Percentiles rank a stretch among this genome's conserved stretches.
Conservation (phyloP, 768 basidiomycete species). For the Cytidiella melzeri region DNA sequence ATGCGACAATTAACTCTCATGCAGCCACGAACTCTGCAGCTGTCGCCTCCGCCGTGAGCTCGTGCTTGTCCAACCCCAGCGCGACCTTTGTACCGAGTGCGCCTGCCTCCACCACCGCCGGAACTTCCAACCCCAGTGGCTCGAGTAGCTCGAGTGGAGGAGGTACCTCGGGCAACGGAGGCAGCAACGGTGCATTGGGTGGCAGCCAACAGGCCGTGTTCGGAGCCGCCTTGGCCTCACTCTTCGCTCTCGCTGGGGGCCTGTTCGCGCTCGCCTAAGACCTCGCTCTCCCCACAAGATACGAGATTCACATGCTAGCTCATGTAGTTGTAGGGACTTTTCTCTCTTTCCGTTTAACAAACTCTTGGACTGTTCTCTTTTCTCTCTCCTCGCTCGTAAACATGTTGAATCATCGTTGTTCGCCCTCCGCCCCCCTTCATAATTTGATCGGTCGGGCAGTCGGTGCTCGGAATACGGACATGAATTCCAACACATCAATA, state of each 20-base stretch:
- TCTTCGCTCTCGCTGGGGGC: constrained; percentile 18
- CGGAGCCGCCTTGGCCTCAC: constrained; percentile 14
- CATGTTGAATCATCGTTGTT: not conserved
- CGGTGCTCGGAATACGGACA: too few relatives aligned
- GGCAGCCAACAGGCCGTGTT: constrained; percentile 10
- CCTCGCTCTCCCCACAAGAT: too few relatives aligned
- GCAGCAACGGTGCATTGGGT: constrained; percentile 13
- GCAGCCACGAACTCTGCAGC: constrained; percentile 44
- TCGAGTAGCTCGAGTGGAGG: not conserved
- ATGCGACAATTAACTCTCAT: constrained; percentile 65
- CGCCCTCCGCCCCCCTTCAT: not conserved
- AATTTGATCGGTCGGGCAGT: not conserved
- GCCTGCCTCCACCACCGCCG: constrained; percentile 22
- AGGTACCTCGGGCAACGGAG: not conserved
- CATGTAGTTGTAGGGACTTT: too few relatives aligned
- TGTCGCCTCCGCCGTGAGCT: constrained; percentile 51
- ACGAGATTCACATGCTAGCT: too few relatives aligned
- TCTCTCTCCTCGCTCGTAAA: not conserved
- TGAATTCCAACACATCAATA: too few relatives aligned
- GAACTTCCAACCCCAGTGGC: constrained; percentile 4
- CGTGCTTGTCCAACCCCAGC: constrained; percentile 59
- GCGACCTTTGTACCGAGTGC: constrained; percentile 60
- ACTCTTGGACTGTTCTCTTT: not conserved
- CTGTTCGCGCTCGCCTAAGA: constrained; percentile 19
- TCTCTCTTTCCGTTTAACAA: too few relatives aligned